Percentiles rank a stretch among this genome's conserved stretches.
These are phyloP conservation scores for Mycosphaerelloides madeirae DNA, from an alignment of 2,329 filamentous ascomycete genomes.

Conservation along the genomic window DNA sequence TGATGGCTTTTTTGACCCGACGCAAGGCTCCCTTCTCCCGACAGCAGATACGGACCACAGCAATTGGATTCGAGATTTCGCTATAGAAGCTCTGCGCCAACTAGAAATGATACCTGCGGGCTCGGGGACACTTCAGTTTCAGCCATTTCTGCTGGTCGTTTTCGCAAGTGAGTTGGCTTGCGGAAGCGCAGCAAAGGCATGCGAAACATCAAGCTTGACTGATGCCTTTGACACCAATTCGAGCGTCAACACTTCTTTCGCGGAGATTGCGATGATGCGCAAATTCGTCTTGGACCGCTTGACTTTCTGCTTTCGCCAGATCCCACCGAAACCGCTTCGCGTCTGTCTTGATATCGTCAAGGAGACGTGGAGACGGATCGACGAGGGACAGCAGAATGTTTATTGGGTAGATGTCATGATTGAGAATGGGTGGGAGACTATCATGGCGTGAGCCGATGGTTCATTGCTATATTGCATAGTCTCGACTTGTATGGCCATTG, in stretches of 20 bases:
- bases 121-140: slow-evolving; percentile 51
- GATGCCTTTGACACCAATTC: background rate
- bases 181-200: slow-evolving; percentile 1
- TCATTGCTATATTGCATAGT: too few relatives aligned
- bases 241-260: slow-evolving; percentile 7
- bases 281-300: slow-evolving; percentile 19
- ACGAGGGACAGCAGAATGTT: slow-evolving; percentile 42
- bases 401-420: slow-evolving; percentile 58
- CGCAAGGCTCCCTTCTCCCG: background rate
- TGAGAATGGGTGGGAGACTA: slow-evolving; percentile 54
- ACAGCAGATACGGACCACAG: slow-evolving; percentile 1
- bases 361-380: slow-evolving; percentile 51
- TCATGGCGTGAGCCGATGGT: slow-evolving; percentile 41
- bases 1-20: slow-evolving; percentile 1
- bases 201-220: too few relatives aligned
- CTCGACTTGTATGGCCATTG: too few relatives aligned
- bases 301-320: slow-evolving; percentile 9
- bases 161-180: slow-evolving; percentile 18
- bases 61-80: slow-evolving; percentile 50
- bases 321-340: slow-evolving; percentile 51
- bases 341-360: slow-evolving; percentile 48
- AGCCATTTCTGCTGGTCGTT: slow-evolving; percentile 52
- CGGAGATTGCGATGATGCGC: slow-evolving; percentile 17
- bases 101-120: slow-evolving; percentile 49
- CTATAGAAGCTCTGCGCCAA: slow-evolving; percentile 48